Evolutionary conservation across 1,284 basidiomycete genomes (phyloP).

Genomic region (Ceratobasidium sp.): DNA sequence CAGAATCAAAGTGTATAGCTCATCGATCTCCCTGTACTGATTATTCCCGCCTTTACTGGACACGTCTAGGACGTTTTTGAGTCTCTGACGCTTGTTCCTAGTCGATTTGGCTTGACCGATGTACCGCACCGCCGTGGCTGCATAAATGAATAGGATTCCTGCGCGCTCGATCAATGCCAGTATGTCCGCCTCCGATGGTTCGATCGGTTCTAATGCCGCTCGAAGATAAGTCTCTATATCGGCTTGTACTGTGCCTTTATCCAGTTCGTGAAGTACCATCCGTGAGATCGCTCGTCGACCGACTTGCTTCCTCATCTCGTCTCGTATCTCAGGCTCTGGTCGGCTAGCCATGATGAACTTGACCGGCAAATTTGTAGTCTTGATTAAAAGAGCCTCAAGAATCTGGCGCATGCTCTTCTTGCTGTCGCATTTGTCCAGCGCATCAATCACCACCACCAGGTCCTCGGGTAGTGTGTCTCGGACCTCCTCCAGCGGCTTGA

Average conservation of each 20-base stretch:
- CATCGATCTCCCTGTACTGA: background rate
- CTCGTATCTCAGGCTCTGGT: background rate
- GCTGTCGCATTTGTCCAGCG: conserved; percentile 11
- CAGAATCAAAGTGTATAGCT: background rate
- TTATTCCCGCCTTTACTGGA: background rate
- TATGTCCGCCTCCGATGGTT: background rate
- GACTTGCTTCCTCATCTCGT: background rate
- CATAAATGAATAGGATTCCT: conserved; percentile 12
- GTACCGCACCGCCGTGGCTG: background rate
- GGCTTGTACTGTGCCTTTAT: background rate
- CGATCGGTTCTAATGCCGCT: background rate
- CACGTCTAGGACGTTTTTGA: background rate
- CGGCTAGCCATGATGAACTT: conserved; percentile 12
- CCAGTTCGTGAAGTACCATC: conserved; percentile 13
- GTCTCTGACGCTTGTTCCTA: background rate
- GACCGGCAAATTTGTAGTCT: background rate
- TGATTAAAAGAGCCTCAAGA: background rate
- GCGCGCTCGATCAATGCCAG: background rate
- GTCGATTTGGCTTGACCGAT: background rate
- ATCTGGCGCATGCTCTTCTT: background rate
- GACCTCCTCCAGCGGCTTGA: background rate
- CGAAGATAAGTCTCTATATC: conserved; percentile 8
- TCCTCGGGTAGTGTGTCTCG: background rate
- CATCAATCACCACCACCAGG: conserved; percentile 6
- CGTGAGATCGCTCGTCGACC: no score